Evolutionary conservation across 2,329 filamentous ascomycete genomes (phyloP).

Genomic region (Simplicillium sp.): DNA sequence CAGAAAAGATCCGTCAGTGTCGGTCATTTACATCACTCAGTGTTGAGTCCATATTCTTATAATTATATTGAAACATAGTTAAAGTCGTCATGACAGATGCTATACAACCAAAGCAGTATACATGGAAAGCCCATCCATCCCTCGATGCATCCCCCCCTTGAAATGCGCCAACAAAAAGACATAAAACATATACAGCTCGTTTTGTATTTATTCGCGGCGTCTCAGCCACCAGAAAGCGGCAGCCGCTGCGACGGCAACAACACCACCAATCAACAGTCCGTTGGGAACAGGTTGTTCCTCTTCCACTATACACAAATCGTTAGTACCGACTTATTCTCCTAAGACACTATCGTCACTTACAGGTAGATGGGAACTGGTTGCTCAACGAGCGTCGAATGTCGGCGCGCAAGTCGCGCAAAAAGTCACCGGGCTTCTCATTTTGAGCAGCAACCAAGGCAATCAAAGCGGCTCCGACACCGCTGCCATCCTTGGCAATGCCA

Average conservation of each 20-base stretch:
- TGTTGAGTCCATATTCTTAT: too few relatives aligned
- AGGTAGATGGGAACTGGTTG: too few relatives aligned
- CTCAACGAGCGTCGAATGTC: constrained; percentile 26
- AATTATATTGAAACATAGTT: too few relatives aligned
- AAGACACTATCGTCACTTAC: too few relatives aligned
- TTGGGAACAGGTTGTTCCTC: constrained; percentile 15
- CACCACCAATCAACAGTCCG: constrained; percentile 21
- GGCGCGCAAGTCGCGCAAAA: constrained; percentile 29
- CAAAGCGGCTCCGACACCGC: constrained; percentile 72
- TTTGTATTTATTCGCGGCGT: neutral
- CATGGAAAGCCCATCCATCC: too few relatives aligned
- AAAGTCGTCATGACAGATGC: too few relatives aligned
- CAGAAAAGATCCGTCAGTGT: too few relatives aligned
- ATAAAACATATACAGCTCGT: neutral
- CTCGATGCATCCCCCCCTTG: too few relatives aligned
- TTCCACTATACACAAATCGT: neutral
- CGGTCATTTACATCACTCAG: too few relatives aligned
- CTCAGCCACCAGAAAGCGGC: constrained; percentile 24
- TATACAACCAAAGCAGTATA: too few relatives aligned
- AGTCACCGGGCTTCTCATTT: constrained; percentile 44
- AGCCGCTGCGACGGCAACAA: constrained; percentile 26
- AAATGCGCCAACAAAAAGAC: too few relatives aligned
- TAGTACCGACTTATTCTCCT: neutral
- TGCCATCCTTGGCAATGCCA: constrained; percentile 94
- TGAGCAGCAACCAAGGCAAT: constrained; percentile 82